These are phyloP conservation scores for Trichaptum fuscoviolaceum DNA, from an alignment of 768 basidiomycete genomes.

Conservation along the genomic window DNA sequence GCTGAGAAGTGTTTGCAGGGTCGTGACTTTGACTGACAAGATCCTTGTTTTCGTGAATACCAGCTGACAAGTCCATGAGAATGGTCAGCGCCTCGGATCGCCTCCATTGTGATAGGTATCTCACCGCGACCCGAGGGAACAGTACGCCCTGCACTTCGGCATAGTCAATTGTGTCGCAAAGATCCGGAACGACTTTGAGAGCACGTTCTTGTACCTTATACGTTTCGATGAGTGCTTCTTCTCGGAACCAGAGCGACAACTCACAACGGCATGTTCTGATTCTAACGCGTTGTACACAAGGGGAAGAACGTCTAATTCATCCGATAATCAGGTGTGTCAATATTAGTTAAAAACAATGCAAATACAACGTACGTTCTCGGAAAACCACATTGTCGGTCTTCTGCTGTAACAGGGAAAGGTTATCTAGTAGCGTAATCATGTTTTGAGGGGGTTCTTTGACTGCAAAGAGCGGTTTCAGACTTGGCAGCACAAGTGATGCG, in stretches of 20 bases:
- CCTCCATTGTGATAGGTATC: slow-evolving; percentile 21
- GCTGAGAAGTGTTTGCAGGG: slow-evolving; percentile 71
- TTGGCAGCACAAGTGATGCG: slow-evolving; percentile 73
- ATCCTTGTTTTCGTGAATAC: slow-evolving; percentile 92
- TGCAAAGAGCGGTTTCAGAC: slow-evolving; percentile 82
- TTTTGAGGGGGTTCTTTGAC: slow-evolving; percentile 96
- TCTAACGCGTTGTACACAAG: slow-evolving; percentile 95
- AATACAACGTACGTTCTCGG: slow-evolving; percentile 66
- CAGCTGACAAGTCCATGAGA: slow-evolving; percentile 41
- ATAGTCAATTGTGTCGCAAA: slow-evolving; percentile 94
- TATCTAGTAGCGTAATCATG: slow-evolving; percentile 90
- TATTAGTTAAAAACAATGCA: neutral
- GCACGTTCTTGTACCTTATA: slow-evolving; percentile 89
- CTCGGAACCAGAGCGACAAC: slow-evolving; percentile 15
- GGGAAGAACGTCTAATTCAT: slow-evolving; percentile 77
- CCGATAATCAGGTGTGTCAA: slow-evolving; percentile 2
- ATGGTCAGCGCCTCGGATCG: neutral
- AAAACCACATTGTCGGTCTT: slow-evolving; percentile 88
- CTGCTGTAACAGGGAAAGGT: slow-evolving; percentile 76
- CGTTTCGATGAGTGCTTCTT: slow-evolving; percentile 12
- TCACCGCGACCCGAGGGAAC: slow-evolving; percentile 89
- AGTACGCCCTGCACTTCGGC: slow-evolving; percentile 88
- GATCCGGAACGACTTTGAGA: slow-evolving; percentile 71
- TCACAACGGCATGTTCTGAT: slow-evolving; percentile 82
- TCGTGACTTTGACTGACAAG: slow-evolving; percentile 87